phyloP scores from a whole-genome alignment of 345 rosid genomes.

The Melaleuca alternifolia region DNA sequence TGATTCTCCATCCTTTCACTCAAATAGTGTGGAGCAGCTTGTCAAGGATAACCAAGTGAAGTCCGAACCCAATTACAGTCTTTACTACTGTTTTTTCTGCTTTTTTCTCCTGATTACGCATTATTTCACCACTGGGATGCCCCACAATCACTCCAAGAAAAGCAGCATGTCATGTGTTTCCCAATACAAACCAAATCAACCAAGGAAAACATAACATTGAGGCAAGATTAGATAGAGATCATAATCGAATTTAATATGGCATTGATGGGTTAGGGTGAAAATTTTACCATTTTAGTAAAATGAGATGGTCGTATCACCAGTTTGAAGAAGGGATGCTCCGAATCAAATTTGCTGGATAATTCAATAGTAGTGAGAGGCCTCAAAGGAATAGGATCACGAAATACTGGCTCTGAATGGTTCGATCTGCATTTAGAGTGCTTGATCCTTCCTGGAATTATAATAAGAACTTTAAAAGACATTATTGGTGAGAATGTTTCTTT shows the following conservation, averaged over 20 bases:
- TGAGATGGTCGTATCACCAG: not conserved
- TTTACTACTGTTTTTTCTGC: not conserved
- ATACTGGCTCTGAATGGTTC: not conserved
- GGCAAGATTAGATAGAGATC: not conserved
- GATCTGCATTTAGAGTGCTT: not conserved
- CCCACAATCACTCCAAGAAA: not conserved
- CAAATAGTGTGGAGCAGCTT: not conserved
- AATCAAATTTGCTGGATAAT: not conserved
- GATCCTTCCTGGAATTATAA: not conserved
- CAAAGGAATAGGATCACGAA: not conserved
- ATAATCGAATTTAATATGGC: not conserved
- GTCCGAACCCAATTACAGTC: not conserved
- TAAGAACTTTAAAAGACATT: not conserved
- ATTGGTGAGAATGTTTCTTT: not conserved
- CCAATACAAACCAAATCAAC: not conserved
- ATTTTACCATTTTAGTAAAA: not conserved
- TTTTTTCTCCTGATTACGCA: not conserved
- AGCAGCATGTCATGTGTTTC: not conserved
- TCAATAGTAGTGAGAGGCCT: not conserved
- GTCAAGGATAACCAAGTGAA: not conserved
- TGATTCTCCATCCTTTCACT: not conserved
- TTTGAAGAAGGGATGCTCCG: not conserved
- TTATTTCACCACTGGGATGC: not conserved
- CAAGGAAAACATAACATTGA: not conserved
- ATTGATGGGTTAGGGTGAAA: not conserved